Evolutionary conservation across 805 yeast species (phyloP), one percentile per base, ranked within the genome.

Genomic region (Komagataella ulmi): DNA sequence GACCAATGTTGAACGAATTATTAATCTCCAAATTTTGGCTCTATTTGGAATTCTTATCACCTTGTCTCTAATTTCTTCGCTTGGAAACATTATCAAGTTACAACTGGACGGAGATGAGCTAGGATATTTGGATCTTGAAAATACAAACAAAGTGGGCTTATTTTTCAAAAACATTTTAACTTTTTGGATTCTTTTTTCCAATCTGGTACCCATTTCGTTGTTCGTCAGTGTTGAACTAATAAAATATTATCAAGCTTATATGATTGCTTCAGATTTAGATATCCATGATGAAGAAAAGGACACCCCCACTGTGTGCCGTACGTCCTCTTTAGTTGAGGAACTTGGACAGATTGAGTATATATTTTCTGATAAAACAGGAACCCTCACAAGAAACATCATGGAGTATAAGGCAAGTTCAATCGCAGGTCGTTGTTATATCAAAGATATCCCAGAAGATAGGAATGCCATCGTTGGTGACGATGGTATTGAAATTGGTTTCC

Each of bases 321-420:
- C 99, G 0, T 91, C 98, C 1, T 85, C 96, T 12, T 74, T 93
- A 58, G 99, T 93, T 6, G 99, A 93, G 66, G 99, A 93, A 60
- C 73, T 93, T 56, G 99, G 99, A 24, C 99, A 93, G 65, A 90
- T 93, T 60, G 95, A 91, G 63, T 90, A 89, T 62, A 86, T 93
- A 19, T 93, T 93, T 69, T 87, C 96, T 65, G 99, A 93, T 66
- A 93, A 93, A 64, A 93, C 99, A 0, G 99, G 99, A 30, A 93
- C 99, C 0, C 73, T 93, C 54, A 93, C 99, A 0, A 72, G 97
- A 66, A 93, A 93, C 62, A 84, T 93, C 52, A 93, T 93, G 99
- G 98, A 89, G 66, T 93, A 88, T 69, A 89, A 87, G 64, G 81
- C 93, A 7, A 89, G 97, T 60, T 79, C 97, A 0, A 88, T 93